Evolutionary conservation across 179 eudicot species (phyloP), one percentile per base, ranked within the genome.

Genomic region (Amaranthus tricolor): DNA sequence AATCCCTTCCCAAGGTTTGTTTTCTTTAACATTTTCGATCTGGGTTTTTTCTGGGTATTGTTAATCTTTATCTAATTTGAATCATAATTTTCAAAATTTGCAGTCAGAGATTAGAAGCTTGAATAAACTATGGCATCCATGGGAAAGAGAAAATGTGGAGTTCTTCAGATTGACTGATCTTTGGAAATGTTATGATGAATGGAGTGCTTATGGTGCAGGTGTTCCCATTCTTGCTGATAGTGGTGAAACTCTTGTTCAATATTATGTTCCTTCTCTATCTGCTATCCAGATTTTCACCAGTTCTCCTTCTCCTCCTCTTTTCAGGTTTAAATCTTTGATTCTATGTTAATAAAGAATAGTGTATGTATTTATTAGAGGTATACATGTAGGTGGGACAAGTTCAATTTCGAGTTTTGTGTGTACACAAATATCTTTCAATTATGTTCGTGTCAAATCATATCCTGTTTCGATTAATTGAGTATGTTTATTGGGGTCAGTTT

Each of bases 131-230:
- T 95, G 99, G 99, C 88, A 95, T 66, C 99, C 99, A 1, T 93
- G 93, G 92, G 97, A 88, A 43, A 86, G 89, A 62, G 99, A 93
- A 68, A 88, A 85, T 12, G 86, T 95, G 47, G 99, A 93, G 57
- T 93, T 77, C 62, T 93, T 96, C 62, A 85, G 85, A 19, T 74
- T 93, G 72, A 81, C 84, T 79, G 97, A 96, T 88, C 87, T 96
- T 24, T 96, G 98, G 88, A 68, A 76, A 13, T 72, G 81, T 20
- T 85, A 85, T 19, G 88, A 85, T 66, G 88, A 85, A 80, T 85
- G 86, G 86, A 85, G 96, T 83, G 99, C 92, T 54, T 96, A 93
- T 73, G 99, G 99, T 0, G 98, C 96, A 3, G 99, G 99, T 58
- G 98, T 93, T 49, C 97, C 99, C 5, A 82, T 96, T 70, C 13